Percentiles rank a stretch among this genome's conserved stretches.
phyloP scores from a whole-genome alignment of 2,329 filamentous ascomycete genomes.

The Ascochyta koolunga region DNA sequence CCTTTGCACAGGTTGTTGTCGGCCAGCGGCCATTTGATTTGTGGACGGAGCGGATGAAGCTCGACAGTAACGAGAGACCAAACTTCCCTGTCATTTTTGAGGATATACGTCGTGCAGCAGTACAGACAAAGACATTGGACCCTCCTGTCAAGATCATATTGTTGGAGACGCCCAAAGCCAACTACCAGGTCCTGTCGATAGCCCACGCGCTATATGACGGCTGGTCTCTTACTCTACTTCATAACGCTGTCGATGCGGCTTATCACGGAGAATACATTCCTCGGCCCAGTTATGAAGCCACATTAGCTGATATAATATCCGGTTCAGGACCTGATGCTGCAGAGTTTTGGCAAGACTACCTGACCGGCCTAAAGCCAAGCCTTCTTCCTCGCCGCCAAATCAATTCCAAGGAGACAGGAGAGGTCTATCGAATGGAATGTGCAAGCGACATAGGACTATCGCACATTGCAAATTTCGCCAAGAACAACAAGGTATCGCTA shows the following conservation, averaged over 20 bases:
- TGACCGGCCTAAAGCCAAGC: constrained; percentile 59
- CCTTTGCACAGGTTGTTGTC: constrained; percentile 58
- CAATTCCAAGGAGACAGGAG: constrained; percentile 11
- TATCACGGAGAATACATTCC: constrained; percentile 58
- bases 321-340: constrained; percentile 56
- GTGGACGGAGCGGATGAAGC: background rate
- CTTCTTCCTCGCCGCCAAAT: constrained; percentile 45
- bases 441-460: constrained; percentile 51
- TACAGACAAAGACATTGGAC: constrained; percentile 4
- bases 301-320: constrained; percentile 62
- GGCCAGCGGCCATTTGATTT: background rate
- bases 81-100: constrained; percentile 43
- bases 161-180: constrained; percentile 39
- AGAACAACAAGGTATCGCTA: constrained; percentile 68
- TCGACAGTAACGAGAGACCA: constrained; percentile 20
- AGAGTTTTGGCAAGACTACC: constrained; percentile 73
- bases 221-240: constrained; percentile 77
- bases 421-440: constrained; percentile 54
- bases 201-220: constrained; percentile 91
- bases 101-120: constrained; percentile 44
- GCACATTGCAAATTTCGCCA: constrained; percentile 66
- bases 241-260: constrained; percentile 70
- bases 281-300: constrained; percentile 58
- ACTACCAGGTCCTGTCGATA: constrained; percentile 69
- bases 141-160: constrained; percentile 48